phyloP scores from a whole-genome alignment of 2,329 filamentous ascomycete genomes.

The Furcasterigmium sp. region DNA sequence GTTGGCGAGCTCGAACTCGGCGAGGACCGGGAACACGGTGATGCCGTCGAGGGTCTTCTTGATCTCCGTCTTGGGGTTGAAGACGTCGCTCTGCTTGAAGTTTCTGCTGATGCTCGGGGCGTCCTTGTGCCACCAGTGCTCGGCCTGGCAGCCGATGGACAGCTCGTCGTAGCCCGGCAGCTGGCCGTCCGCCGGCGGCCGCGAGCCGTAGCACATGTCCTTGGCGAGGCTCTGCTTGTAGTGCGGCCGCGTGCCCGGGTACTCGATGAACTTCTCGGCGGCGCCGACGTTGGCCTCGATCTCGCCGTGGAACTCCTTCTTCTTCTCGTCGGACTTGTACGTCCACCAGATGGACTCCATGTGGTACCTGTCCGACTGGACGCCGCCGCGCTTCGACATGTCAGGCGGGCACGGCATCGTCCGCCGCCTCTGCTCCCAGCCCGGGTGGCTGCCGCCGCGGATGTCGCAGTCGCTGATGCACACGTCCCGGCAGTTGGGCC shows the following conservation, averaged over 20 bases:
- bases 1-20: constrained; percentile 1
- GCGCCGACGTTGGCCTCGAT: not conserved
- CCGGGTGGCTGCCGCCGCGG: not conserved
- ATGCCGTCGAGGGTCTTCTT: constrained; percentile 2
- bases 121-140: constrained; percentile 2
- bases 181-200: not conserved
- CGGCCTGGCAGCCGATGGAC: not conserved
- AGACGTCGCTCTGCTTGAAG: constrained; percentile 3
- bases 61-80: constrained; percentile 7
- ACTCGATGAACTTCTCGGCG: not conserved
- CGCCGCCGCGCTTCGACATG: not conserved
- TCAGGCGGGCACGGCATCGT: constrained; percentile 1
- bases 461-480: constrained; percentile 4
- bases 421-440: not conserved
- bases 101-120: not conserved
- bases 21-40: not conserved
- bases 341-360: constrained; percentile 1
- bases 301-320: not conserved
- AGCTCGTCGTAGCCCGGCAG: not conserved
- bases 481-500: not conserved
- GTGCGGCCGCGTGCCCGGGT: not conserved
- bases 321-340: not conserved
- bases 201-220: not conserved
- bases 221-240: not conserved
- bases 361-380: not conserved